Evolutionary conservation across 352 stramenopile genomes (phyloP).

Genomic region (Phytopythium ostracodes): DNA sequence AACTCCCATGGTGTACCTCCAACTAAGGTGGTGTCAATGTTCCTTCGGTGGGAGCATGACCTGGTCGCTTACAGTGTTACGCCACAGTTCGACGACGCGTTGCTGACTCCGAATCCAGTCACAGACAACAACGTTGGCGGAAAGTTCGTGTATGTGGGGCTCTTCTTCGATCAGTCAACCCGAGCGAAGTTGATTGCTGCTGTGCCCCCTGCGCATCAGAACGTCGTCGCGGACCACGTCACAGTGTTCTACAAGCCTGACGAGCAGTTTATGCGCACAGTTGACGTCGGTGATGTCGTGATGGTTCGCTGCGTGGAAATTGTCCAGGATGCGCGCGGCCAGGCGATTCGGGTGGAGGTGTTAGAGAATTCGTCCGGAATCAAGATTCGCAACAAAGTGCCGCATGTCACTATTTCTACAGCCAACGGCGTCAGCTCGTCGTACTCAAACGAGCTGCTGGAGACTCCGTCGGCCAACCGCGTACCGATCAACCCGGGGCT

Average conservation of each 20-base stretch:
- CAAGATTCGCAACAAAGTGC: slow-evolving; percentile 43
- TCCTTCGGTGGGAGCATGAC: slow-evolving; percentile 57
- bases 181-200: slow-evolving; percentile 28
- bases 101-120: slow-evolving; percentile 45
- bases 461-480: slow-evolving; percentile 14
- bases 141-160: slow-evolving; percentile 41
- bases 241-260: slow-evolving; percentile 63
- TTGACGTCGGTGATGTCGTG: slow-evolving; percentile 36
- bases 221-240: slow-evolving; percentile 56
- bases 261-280: slow-evolving; percentile 39
- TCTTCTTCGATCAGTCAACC: slow-evolving; percentile 41
- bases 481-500: slow-evolving; percentile 17
- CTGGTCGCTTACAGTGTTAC: slow-evolving; percentile 26
- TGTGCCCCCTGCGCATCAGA: slow-evolving; percentile 24
- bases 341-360: slow-evolving; percentile 48
- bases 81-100: slow-evolving; percentile 40
- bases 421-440: slow-evolving; percentile 33
- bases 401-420: slow-evolving; percentile 64
- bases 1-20: slow-evolving; percentile 66
- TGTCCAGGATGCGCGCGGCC: slow-evolving; percentile 38
- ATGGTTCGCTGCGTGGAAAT: slow-evolving; percentile 30
- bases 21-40: slow-evolving; percentile 68
- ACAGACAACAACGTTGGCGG: slow-evolving; percentile 32
- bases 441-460: slow-evolving; percentile 69
- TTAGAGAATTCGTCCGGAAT: slow-evolving; percentile 26